Base-by-base conservation (phyloP, 192 early-diverging fungal genomes). In the Entomortierella beljakovae region DNA sequence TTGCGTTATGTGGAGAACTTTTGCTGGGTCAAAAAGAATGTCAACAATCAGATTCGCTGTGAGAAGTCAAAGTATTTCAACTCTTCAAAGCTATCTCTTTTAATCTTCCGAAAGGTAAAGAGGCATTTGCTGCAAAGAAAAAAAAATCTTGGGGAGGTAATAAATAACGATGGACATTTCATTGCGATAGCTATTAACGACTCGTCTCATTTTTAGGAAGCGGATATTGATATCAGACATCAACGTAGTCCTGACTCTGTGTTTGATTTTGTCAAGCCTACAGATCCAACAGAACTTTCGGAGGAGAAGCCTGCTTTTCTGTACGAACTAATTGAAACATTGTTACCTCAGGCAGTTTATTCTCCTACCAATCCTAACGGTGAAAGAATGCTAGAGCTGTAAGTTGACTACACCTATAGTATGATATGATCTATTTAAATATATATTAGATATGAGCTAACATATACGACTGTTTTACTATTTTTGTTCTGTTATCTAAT, bases 1-100 rank as follows among this genome's bases (percentile, higher is more conserved):
- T 93, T 96, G 84, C 92, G 93, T 51, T 98, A 98, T 71, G 94
- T 97, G 0, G 97, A 97, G 72, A 98, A 97, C 85, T 96, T 98
- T 85, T 94, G 92, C 77, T 98, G 97, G 96, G 93, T 97, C 71
- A 96, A 95, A 62, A 85, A 91, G 54, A 81, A 88, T 53, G 73
- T 88, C 40, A 94, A 96, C 80, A 97, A 98, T 80, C 86, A 87
- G 51, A 94, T 98, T 68, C 90, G 84, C 15, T 66, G 83, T 25
- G 81, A 90, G 32, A 81, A 87, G 26, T 93, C 88, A 29, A 81
- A 70, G 26, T 97, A 94, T 72, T 97, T 98, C 65, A 86, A 90
- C 67, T 94, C 93, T 81, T 92, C 90, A 34, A 98, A 98, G 61
- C 84, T 94, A 37, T 95, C 92, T 28, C 87, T 94, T 28, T 71